Evolutionary conservation across 2,329 filamentous ascomycete genomes (phyloP), one percentile per base, ranked within the genome.

Genomic region (Sporothrix luriei): DNA sequence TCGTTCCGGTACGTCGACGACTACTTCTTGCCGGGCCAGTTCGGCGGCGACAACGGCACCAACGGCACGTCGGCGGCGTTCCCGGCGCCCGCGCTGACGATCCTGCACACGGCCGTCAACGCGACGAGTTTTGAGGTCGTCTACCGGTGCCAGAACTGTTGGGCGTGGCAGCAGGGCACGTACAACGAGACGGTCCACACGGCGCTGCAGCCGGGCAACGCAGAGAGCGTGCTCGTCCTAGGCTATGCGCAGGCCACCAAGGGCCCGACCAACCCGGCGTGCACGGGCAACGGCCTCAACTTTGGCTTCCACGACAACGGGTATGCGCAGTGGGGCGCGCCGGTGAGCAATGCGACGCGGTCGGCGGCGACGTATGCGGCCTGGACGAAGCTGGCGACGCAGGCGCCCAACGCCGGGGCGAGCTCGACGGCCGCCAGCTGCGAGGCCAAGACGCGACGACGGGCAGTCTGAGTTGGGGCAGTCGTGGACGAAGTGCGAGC

Each of bases 61-160:
- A 69, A 69, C 43, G 66, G 66, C 24, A 71, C 69, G 13, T 68
- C 65, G 19, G 48, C 65, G 1, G 57, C 29, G 4, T 70, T 70
- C 19, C 69, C 69, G 2, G 64, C 69, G 1, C 69, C 69, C 2
- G 14, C 13, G 29, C 76, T 91, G 29, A 88, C 85, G 0, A 83
- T 87, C 72, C 84, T 91, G 71, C 84, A 83, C n/a, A 83, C 84
- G 19, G 82, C 79, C 24, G 80, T 90, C 68, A 88, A 84, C 74
- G 80, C 81, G 13, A 86, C 84, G 24, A 79, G 84, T 72, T 91
- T 86, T 77, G 84, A 84, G 59, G 75, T 90, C 66, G 82, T 90
- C n/a, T 91, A 90, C 79, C 84, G 87, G 65, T 91, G 89, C 78
- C 78, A 87, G 73, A 81, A 82, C 73, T 88, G 86, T 75, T 79